Evolutionary conservation across 345 rosid species (phyloP), one percentile per base, ranked within the genome.

Genomic region (Salix purpurea): DNA sequence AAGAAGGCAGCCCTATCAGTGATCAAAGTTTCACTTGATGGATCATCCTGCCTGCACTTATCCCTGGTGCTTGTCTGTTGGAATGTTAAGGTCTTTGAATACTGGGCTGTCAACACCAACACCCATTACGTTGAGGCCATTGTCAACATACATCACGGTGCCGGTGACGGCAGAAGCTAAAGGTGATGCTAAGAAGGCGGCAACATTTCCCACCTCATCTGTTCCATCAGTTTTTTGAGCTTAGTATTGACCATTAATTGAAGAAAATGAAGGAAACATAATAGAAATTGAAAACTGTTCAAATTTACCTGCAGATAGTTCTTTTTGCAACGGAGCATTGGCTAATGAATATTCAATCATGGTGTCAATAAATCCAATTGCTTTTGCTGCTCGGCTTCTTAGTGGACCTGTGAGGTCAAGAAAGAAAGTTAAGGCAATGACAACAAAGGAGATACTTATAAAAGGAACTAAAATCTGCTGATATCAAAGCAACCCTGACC

Each of bases 71-170:
- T 84, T 76, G 78, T 70, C 83, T 68, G 84, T 86, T 12, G 92
- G 88, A 76, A 86, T 91, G 85, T 87, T 74, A n/a, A 93, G 97
- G 73, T 88, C 96, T 72, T 87, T 84, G 60, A 95, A 89, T 50
- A 89, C 82, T 0, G 98, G 99, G 78, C 99, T 95, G 86, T 95
- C 97, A 1, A 93, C 78, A 56, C 94, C 93, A 2, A 95, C 96
- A 3, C 96, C 99, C 99, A 95, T 95, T 42, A 97, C 92, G 60
- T 93, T 93, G 68, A 95, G 90, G 73, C 99, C 99, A 78, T 96
- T 96, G 89, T 93, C 99, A 0, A 92, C 99, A 13, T 93, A 96
- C 65, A 93, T 79, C 46, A 93, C 91, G 14, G 97, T 90, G 42
- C 98, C 97, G 0, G 97, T 96, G 69, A 96, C 90, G 14, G 98